Conservation (phyloP, 1,284 basidiomycete genomes). For the Cryptococcus wingfieldii region DNA sequence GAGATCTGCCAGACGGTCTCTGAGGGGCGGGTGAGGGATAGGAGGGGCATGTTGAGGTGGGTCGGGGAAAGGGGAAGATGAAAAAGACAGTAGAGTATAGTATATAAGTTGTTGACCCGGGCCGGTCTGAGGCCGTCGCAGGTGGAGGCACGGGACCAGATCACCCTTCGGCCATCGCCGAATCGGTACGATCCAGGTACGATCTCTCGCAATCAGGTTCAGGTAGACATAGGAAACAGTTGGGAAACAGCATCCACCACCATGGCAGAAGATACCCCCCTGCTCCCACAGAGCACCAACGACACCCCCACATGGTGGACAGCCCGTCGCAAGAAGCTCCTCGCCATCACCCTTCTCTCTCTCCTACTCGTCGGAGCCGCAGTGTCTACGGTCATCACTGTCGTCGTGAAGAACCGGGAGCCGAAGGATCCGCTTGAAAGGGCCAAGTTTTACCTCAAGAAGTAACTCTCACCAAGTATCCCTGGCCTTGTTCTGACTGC, state of each 20-base stretch:
- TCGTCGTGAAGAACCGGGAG: conserved; percentile 38
- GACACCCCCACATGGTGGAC: background rate
- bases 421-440: conserved; percentile 45
- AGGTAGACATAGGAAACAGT: too few relatives aligned
- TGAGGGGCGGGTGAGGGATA: conserved; percentile 31
- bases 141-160: conserved; percentile 1
- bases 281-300: background rate
- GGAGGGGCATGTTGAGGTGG: background rate
- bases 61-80: too few relatives aligned
- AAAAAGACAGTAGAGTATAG: too few relatives aligned
- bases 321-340: background rate
- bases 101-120: too few relatives aligned
- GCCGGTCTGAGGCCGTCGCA: too few relatives aligned
- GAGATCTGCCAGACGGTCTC: conserved; percentile 39
- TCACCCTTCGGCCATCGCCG: background rate
- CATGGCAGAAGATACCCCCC: background rate
- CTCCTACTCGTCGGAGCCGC: conserved; percentile 36
- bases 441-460: conserved; percentile 45
- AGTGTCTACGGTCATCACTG: conserved; percentile 25
- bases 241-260: background rate
- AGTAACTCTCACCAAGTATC: conserved; percentile 12
- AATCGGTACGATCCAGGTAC: too few relatives aligned
- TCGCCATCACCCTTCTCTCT: conserved; percentile 41
- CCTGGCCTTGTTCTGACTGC: too few relatives aligned
- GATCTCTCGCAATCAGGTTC: conserved; percentile 12